Base-by-base conservation (phyloP, 768 basidiomycete genomes). In the Lactarius vividus region DNA sequence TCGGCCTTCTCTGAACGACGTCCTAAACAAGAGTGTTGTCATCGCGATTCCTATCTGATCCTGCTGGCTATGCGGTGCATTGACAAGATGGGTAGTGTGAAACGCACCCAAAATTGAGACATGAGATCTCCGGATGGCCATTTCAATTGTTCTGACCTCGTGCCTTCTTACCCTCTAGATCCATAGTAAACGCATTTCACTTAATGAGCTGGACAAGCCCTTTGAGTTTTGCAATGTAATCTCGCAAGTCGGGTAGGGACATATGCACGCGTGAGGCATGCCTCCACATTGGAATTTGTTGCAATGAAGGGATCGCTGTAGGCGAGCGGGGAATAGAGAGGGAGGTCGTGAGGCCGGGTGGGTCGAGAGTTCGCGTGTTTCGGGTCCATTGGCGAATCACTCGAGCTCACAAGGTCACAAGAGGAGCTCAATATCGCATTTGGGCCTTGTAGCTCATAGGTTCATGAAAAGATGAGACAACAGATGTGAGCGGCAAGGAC, bases 131-230 rank as follows among this genome's bases (percentile, higher is more conserved):
- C 76, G 59, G 98, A 75, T 0, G 96, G 96, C 28, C 75, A 75
- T 70, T 87, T 86, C 64, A 98, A 74, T 64, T 83, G 79, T 64
- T 83, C 81, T 70, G 96, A 75, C 69, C 93, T 81, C 44, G 81
- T 80, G 3, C 91, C 89, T 77, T 97, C 96, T 37, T 37, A 13
- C 54, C 90, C 94, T 69, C 88, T 69, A 98, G 75, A 71, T 98
- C 95, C 3, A 95, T 95, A 72, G 98, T 96, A 74, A 98, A 98
- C 16, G 95, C 98, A 77, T 98, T 96, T 71, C 94, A 90, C 76
- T 99, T 98, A 75, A 99, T 98, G 72, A 98, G 86, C 72, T 88
- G 88, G 37, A 98, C 94, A 40, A 99, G 83, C 74, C 97, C 96
- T 74, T 96, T 93, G 94, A 81, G 74, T 98, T 9, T 9, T 35